Conservation (phyloP, 1,284 basidiomycete species). For the Phellopilus nigrolimitatus region DNA sequence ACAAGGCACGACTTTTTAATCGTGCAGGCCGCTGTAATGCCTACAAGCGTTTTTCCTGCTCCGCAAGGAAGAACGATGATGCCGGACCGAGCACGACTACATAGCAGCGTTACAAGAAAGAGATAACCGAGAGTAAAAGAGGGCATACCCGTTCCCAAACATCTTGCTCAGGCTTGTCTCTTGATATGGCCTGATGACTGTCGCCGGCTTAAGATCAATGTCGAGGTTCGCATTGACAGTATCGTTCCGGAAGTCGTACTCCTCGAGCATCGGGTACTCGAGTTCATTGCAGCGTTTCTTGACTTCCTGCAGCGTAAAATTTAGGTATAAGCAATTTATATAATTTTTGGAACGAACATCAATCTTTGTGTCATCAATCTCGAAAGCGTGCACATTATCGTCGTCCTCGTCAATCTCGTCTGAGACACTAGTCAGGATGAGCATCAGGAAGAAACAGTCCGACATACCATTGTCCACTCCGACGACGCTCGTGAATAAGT, state of each 20-base stretch:
- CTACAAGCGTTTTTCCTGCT: slow-evolving; percentile 97
- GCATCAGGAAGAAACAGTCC: no score
- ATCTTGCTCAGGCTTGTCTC: slow-evolving; percentile 97
- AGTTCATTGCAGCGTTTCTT: slow-evolving; percentile 92
- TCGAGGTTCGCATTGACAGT: slow-evolving; percentile 92
- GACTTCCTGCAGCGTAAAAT: slow-evolving; percentile 57
- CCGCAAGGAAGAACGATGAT: slow-evolving; percentile 99
- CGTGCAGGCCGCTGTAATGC: slow-evolving; percentile 98
- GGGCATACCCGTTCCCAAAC: slow-evolving; percentile 90
- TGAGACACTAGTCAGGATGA: no score
- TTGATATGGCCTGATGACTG: slow-evolving; percentile 94
- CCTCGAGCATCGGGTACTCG: slow-evolving; percentile 94
- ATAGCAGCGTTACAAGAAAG: slow-evolving; percentile 6
- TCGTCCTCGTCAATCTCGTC: slow-evolving; percentile 97
- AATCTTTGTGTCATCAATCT: slow-evolving; percentile 88
- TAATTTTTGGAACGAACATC: slow-evolving; percentile 52
- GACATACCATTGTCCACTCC: slow-evolving; percentile 90
- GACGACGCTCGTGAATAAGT: slow-evolving; percentile 86
- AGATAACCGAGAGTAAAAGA: slow-evolving; percentile 12
- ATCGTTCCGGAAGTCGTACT: slow-evolving; percentile 97
- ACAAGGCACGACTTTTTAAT: slow-evolving; percentile 99
- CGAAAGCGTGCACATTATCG: slow-evolving; percentile 92
- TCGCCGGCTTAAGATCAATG: slow-evolving; percentile 95
- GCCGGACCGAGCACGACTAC: slow-evolving; percentile 89
- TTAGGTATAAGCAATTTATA: slow-evolving; percentile 7